Base-by-base conservation (phyloP, 768 basidiomycete genomes). In the Cystobasidium tubakii region DNA sequence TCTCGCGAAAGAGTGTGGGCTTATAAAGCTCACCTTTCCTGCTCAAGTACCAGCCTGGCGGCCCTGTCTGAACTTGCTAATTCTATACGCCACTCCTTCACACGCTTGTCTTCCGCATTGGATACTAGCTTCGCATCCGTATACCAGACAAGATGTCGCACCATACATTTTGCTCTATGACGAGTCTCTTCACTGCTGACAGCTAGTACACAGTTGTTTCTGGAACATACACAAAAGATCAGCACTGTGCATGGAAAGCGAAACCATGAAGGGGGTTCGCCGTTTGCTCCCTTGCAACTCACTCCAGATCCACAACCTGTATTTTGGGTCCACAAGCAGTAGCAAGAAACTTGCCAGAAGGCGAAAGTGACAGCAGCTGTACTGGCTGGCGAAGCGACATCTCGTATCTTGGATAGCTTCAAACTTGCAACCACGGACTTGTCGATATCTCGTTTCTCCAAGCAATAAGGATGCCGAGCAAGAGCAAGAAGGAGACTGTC, bases 41-140 rank as follows among this genome's bases (percentile, higher is more conserved):
- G 63, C 84, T 71, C 33, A 25, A 69, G 23, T 44, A 29, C 39
- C 19, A 60, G 42, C 13, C 17, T 55, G 69, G 76, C 53, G 72
- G 90, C 90, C 91, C 84, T 74, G 86, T 90, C 60, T 88, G 75
- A 12, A 88, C 79, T 74, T 84, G 82, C 75, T 90, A 82, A 81
- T 1, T 85, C 85, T 7, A 91, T 77, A 33, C 85, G 83, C 88
- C 90, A 93, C 12, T 95, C 84, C 76, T 86, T 88, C 77, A 98
- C 82, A 66, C 81, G 81, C 81, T 98, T 98, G 81, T 93, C 90
- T 67, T 95, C 92, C 10, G 79, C 79, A 9, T 86, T 87, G 1
- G 88, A 89, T 3, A 86, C 85, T 19, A 92, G 81, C 74, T 79
- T 73, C 19, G 75, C 74, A 19, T 70, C 76, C 50, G 79, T 79